These are phyloP conservation scores for Candida railenensis DNA, from an alignment of 805 yeast genomes.

Conservation along the genomic window DNA sequence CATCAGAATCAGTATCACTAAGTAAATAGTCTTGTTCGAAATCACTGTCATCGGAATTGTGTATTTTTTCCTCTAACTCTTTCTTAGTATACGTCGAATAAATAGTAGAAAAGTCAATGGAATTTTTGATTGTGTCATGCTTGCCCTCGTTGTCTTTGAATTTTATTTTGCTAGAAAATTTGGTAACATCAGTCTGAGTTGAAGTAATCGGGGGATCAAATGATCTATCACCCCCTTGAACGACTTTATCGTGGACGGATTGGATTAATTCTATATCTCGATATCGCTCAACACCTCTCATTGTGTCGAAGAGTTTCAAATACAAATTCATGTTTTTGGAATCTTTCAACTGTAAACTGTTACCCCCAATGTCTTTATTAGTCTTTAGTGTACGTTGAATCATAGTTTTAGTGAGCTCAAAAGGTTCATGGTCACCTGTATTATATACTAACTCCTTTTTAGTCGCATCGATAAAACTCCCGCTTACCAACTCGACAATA, in stretches of 20 bases:
- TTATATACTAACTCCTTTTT: neutral
- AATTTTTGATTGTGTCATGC: neutral
- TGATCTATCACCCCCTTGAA: too few species aligned
- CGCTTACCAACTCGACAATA: slow-evolving; percentile 29
- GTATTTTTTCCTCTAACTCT: slow-evolving; percentile 1
- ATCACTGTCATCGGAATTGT: slow-evolving; percentile 24
- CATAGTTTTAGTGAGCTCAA: neutral
- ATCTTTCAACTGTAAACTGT: slow-evolving; percentile 15
- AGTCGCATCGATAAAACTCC: neutral
- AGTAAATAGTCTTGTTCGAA: slow-evolving; percentile 12
- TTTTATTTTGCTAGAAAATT: too few species aligned
- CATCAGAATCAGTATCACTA: slow-evolving; percentile 5
- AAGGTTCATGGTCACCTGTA: slow-evolving; percentile 3
- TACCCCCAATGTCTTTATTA: slow-evolving; percentile 6
- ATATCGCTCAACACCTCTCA: slow-evolving; percentile 4
- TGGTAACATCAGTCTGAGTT: too few species aligned
- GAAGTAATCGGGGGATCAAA: too few species aligned
- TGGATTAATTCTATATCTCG: neutral
- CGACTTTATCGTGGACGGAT: neutral
- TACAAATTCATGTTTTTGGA: slow-evolving; percentile 14
- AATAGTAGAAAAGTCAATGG: neutral
- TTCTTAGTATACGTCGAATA: neutral
- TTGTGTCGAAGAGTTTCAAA: slow-evolving; percentile 14
- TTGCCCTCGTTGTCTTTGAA: neutral
- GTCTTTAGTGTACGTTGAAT: slow-evolving; percentile 4